Evolutionary conservation across 495 filamentous ascomycete genomes (phyloP).

Genomic region (Niebla homalea): DNA sequence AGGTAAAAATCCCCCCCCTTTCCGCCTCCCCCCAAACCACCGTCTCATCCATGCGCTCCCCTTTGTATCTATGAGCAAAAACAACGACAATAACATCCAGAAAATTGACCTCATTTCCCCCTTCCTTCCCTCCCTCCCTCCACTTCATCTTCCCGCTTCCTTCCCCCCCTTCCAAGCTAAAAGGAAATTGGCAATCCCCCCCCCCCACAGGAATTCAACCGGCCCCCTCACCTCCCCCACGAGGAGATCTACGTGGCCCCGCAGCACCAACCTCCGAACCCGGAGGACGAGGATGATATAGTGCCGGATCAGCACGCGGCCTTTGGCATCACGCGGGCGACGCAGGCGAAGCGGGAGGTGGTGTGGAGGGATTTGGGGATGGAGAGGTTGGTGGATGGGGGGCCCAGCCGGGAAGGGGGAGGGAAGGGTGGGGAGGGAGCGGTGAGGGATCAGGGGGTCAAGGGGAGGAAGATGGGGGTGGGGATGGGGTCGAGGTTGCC

Average conservation of each 20-base stretch:
- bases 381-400: constrained; percentile 25
- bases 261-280: constrained; percentile 84
- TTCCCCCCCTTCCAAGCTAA: constrained; percentile 13
- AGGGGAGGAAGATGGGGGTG: constrained; percentile 11
- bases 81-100: too few species aligned
- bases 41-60: too few species aligned
- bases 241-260: constrained; percentile 78
- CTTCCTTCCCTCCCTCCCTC: neutral
- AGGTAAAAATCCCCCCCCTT: constrained; percentile 41
- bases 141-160: constrained; percentile 10
- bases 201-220: constrained; percentile 14
- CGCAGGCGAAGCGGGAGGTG: constrained; percentile 46
- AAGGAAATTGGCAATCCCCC: constrained; percentile 1
- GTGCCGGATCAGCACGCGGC: constrained; percentile 96
- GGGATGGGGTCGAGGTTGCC: constrained; percentile 24
- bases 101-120: constrained; percentile 10
- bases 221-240: constrained; percentile 35
- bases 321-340: constrained; percentile 86
- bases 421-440: constrained; percentile 9
- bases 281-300: constrained; percentile 95
- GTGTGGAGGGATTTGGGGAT: constrained; percentile 83
- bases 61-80: too few species aligned
- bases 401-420: constrained; percentile 12
- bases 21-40: constrained; percentile 2
- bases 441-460: constrained; percentile 10